Evolutionary conservation across 306 rosid genomes (phyloP).

Genomic region (Erythrophleum fordii): DNA sequence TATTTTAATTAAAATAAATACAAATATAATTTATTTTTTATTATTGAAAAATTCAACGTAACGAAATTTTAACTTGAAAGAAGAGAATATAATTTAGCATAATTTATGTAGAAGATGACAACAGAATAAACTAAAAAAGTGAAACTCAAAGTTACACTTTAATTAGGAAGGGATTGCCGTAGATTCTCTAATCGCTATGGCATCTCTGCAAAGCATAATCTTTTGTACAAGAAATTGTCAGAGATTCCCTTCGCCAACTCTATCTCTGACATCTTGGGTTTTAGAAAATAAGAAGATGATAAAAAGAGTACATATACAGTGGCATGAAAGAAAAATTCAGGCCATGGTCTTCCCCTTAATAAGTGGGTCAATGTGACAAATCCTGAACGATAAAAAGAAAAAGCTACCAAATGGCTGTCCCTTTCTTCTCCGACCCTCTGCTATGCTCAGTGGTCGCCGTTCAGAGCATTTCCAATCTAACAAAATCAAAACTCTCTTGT

Average conservation of each 20-base stretch:
- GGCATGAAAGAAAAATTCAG: not conserved
- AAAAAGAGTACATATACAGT: not conserved
- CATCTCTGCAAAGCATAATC: conserved; percentile 41
- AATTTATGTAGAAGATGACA: not conserved
- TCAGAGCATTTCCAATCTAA: conserved; percentile 44
- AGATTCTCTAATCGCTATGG: conserved; percentile 44
- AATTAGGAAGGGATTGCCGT: conserved; percentile 23
- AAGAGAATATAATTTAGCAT: not conserved
- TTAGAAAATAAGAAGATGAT: no score
- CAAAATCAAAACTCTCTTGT: conserved; percentile 35
- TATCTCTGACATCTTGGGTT: not conserved
- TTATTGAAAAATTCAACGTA: no score
- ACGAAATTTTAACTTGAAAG: not conserved
- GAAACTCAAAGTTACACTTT: conserved; percentile 15
- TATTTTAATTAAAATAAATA: no score
- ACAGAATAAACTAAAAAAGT: not conserved
- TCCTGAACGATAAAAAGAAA: conserved; percentile 34
- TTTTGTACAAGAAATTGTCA: conserved; percentile 40
- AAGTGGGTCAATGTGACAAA: not conserved
- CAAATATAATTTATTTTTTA: no score
- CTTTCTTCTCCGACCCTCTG: conserved; percentile 20
- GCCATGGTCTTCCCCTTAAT: no score
- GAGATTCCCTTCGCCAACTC: conserved; percentile 21
- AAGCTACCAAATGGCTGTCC: conserved; percentile 44
- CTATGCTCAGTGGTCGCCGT: not conserved